Conservation (phyloP, 1,284 basidiomycete species). For the Porogramme epimiltina region DNA sequence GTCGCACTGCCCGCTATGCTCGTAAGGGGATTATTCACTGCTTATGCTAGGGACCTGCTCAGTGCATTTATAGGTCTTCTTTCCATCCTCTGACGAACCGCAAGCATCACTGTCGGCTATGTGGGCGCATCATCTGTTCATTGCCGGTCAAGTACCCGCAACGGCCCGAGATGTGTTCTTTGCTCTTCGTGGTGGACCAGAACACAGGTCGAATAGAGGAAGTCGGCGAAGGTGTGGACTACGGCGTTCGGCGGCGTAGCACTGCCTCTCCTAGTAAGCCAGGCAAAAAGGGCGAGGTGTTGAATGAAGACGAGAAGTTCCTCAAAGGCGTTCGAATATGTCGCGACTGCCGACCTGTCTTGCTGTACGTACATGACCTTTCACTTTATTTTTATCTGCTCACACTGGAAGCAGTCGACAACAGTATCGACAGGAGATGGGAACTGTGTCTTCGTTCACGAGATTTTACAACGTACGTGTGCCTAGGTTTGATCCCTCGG, state of each 20-base stretch:
- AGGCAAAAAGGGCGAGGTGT: constrained; percentile 44
- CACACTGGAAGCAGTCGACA: constrained; percentile 56
- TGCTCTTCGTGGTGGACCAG: constrained; percentile 80
- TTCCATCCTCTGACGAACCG: constrained; percentile 92
- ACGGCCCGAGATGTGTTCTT: constrained; percentile 69
- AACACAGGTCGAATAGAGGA: constrained; percentile 79
- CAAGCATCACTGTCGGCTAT: constrained; percentile 96
- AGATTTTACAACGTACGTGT: constrained; percentile 68
- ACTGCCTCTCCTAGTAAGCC: constrained; percentile 26
- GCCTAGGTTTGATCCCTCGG: not conserved
- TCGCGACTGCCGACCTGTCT: constrained; percentile 74
- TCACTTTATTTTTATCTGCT: not conserved
- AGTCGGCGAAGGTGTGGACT: constrained; percentile 87
- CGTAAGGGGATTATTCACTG: constrained; percentile 49
- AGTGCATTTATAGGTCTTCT: constrained; percentile 45
- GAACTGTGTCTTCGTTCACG: constrained; percentile 62
- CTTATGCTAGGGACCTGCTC: not conserved
- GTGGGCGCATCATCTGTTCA: constrained; percentile 91
- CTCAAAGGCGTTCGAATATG: constrained; percentile 86
- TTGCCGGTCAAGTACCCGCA: constrained; percentile 79
- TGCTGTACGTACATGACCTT: constrained; percentile 50
- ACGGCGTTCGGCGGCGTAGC: constrained; percentile 62
- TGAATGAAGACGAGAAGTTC: constrained; percentile 72
- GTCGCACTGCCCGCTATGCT: constrained; percentile 84
- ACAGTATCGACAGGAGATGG: constrained; percentile 77